These are phyloP conservation scores for Crepidotus variabilis DNA, from an alignment of 768 basidiomycete genomes.

Conservation along the genomic window DNA sequence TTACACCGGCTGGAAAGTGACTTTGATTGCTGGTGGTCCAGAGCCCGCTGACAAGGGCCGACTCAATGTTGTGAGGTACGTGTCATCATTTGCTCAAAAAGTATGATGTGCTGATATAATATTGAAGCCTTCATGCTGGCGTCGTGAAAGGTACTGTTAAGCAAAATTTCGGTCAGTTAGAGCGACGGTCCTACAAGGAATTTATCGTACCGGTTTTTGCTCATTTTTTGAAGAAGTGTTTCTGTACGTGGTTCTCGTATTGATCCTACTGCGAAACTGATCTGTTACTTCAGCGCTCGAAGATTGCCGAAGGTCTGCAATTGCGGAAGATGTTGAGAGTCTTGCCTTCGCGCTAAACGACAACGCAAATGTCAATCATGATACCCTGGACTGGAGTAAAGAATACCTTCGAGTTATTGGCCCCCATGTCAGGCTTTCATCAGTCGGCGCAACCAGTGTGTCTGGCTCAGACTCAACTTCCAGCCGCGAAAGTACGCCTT, in stretches of 20 bases:
- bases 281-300: too few relatives aligned
- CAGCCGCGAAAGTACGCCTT: too few relatives aligned
- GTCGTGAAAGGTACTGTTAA: conserved; percentile 9
- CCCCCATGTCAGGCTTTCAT: too few relatives aligned
- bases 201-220: conserved; percentile 10
- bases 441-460: too few relatives aligned
- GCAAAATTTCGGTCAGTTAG: conserved; percentile 13
- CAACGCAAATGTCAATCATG: too few relatives aligned
- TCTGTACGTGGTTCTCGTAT: conserved; percentile 8
- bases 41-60: conserved; percentile 8
- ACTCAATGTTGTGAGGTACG: conserved; percentile 10
- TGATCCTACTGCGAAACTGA: too few relatives aligned
- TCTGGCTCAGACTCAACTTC: too few relatives aligned
- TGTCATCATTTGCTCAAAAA: background rate
- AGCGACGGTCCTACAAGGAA: conserved; percentile 5
- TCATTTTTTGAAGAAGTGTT: conserved; percentile 10
- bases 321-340: too few relatives aligned
- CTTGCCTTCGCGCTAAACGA: too few relatives aligned
- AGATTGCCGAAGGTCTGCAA: too few relatives aligned
- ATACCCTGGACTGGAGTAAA: too few relatives aligned
- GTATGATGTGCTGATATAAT: background rate
- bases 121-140: conserved; percentile 15
- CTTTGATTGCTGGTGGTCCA: conserved; percentile 11
- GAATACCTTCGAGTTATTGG: too few relatives aligned
- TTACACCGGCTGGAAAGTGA: conserved; percentile 9